phyloP scores from a whole-genome alignment of 2,329 filamentous ascomycete species.

The Bipolaris oryzae region DNA sequence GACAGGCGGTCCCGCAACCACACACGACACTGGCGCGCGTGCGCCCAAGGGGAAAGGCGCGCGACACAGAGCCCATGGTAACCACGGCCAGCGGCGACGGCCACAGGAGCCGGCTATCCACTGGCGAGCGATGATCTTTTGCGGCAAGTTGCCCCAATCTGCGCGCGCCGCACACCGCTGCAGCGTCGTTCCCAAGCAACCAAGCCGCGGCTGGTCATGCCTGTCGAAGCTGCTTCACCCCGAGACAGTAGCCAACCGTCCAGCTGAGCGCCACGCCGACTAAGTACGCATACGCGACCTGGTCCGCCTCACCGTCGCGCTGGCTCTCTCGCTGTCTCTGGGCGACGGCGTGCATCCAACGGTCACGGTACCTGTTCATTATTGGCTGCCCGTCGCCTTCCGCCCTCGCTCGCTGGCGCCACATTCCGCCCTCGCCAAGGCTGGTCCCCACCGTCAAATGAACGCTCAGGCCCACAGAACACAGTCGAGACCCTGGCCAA shows the following conservation, averaged over 20 bases:
- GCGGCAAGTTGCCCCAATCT: not conserved
- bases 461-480: constrained; percentile 14
- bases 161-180: constrained; percentile 18
- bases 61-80: not conserved
- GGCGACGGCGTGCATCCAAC: constrained; percentile 4
- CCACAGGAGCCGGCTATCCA: constrained; percentile 1
- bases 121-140: constrained; percentile 1
- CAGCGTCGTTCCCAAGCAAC: constrained; percentile 1
- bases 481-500: constrained; percentile 16
- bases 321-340: not conserved
- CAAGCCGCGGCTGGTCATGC: not conserved
- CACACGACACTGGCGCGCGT: constrained; percentile 9
- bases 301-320: not conserved
- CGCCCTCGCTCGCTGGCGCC: constrained; percentile 14
- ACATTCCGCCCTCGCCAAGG: constrained; percentile 10
- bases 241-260: constrained; percentile 7
- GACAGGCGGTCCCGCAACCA: constrained; percentile 1
- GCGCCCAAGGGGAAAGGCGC: constrained; percentile 6
- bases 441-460: constrained; percentile 11
- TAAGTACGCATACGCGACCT: constrained; percentile 2
- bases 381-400: constrained; percentile 11
- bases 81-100: not conserved
- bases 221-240: constrained; percentile 5
- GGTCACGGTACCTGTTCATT: not conserved
- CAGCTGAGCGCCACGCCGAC: constrained; percentile 5